Conservation (phyloP, 768 basidiomycete genomes). For the Rhizopogon vulgaris region DNA sequence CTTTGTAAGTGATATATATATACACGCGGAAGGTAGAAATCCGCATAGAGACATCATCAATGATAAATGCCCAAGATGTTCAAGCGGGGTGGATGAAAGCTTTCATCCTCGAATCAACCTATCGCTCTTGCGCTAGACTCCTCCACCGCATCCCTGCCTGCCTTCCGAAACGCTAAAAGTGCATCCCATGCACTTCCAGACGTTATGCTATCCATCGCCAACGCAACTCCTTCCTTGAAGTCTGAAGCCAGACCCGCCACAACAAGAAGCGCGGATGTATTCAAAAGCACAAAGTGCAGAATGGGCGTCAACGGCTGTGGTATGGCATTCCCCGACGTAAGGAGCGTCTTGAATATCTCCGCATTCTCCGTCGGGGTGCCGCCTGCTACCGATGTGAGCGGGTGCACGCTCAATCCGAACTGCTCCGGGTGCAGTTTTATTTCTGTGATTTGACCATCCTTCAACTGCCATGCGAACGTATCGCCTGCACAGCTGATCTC, state of each 20-base stretch:
- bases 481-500: conserved; percentile 94
- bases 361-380: conserved; percentile 80
- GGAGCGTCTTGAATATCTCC: conserved; percentile 55
- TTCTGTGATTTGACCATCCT: conserved; percentile 59
- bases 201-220: conserved; percentile 57
- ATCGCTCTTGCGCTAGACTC: background rate
- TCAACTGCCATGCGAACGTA: conserved; percentile 79
- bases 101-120: background rate
- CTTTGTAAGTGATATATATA: too few relatives aligned
- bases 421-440: conserved; percentile 57
- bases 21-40: background rate
- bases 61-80: background rate
- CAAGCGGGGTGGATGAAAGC: background rate
- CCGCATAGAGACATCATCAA: background rate
- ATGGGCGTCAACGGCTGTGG: conserved; percentile 57
- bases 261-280: conserved; percentile 83
- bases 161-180: conserved; percentile 43
- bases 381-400: conserved; percentile 65
- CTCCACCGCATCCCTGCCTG: conserved; percentile 20
- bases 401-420: conserved; percentile 73
- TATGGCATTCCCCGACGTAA: conserved; percentile 52
- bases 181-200: conserved; percentile 59
- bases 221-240: conserved; percentile 62
- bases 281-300: conserved; percentile 84
- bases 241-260: conserved; percentile 71